These are phyloP conservation scores for Cyclocybe cylindracea DNA, from an alignment of 768 basidiomycete species.

Conservation along the genomic window DNA sequence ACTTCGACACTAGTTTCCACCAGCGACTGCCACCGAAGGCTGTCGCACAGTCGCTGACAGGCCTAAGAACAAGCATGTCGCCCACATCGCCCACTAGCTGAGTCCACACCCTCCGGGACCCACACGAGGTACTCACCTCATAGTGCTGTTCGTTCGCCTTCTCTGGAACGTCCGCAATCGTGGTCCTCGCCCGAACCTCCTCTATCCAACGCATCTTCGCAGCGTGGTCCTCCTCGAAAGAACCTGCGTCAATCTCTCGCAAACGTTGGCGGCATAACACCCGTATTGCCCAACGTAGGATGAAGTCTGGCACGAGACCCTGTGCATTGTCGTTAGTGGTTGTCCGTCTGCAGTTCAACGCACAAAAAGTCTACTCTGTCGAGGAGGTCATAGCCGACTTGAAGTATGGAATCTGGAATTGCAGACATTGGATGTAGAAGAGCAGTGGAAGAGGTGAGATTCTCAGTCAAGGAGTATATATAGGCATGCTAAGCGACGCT, in stretches of 20 bases:
- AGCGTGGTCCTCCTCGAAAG: conserved; percentile 59
- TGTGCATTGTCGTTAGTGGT: conserved; percentile 17
- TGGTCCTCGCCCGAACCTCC: conserved; percentile 45
- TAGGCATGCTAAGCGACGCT: conserved; percentile 8
- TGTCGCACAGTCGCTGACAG: too few species aligned
- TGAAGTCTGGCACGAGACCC: conserved; percentile 65
- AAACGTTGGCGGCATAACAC: conserved; percentile 53
- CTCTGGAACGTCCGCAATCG: conserved; percentile 62
- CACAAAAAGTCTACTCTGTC: conserved; percentile 18
- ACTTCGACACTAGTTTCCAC: too few species aligned
- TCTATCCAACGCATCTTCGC: conserved; percentile 71
- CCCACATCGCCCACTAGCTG: too few species aligned
- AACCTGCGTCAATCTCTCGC: conserved; percentile 60
- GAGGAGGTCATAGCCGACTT: conserved; percentile 36
- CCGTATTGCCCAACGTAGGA: conserved; percentile 36
- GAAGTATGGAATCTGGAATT: conserved; percentile 25
- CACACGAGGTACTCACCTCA: conserved; percentile 43
- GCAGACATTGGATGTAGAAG: background rate
- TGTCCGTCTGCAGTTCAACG: background rate
- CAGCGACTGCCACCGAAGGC: too few species aligned
- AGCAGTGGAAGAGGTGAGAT: background rate
- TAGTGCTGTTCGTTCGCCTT: conserved; percentile 81
- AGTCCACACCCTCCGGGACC: too few species aligned
- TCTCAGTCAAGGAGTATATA: background rate
- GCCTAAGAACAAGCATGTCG: too few species aligned